These are phyloP conservation scores for Elymus sibiricus DNA, from an alignment of 176 grass and related monocot genomes.

Conservation along the genomic window DNA sequence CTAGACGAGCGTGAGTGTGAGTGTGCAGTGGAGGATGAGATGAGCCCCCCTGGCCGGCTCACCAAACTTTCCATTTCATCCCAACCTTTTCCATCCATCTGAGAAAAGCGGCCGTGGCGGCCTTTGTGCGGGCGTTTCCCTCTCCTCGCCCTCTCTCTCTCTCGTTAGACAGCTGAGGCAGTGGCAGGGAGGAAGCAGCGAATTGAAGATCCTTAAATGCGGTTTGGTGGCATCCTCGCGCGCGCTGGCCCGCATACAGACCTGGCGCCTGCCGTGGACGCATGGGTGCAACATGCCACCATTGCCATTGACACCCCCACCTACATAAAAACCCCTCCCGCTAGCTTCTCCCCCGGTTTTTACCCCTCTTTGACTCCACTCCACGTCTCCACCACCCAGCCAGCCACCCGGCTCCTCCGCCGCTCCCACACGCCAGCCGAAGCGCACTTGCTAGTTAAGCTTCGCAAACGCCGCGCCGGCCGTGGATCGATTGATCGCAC, in stretches of 20 bases:
- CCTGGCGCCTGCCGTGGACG: not conserved
- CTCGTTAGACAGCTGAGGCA: not conserved
- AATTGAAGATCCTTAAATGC: conserved; percentile 79
- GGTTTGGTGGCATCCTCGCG: conserved; percentile 50
- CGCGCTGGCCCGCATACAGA: conserved; percentile 14
- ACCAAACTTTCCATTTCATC: conserved; percentile 48
- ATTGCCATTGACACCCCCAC: conserved; percentile 7
- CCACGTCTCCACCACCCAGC: not conserved
- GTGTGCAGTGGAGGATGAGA: not conserved
- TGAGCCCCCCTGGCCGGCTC: not conserved
- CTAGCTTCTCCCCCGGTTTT: not conserved
- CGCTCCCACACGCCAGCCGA: not conserved
- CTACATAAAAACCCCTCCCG: conserved; percentile 35
- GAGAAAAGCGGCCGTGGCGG: conserved; percentile 26
- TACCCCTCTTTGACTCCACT: conserved; percentile 54
- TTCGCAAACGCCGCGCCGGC: not conserved
- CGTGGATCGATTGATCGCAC: not conserved
- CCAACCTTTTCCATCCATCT: conserved; percentile 7
- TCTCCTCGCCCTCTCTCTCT: not conserved
- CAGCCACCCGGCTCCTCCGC: not conserved
- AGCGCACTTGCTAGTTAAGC: not conserved
- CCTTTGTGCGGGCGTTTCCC: conserved; percentile 35
- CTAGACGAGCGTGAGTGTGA: not conserved
- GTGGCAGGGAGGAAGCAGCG: conserved; percentile 28
- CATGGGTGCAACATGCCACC: conserved; percentile 11